Base-by-base conservation (phyloP, 2,329 filamentous ascomycete genomes). In the Stachybotrys echinatus region DNA sequence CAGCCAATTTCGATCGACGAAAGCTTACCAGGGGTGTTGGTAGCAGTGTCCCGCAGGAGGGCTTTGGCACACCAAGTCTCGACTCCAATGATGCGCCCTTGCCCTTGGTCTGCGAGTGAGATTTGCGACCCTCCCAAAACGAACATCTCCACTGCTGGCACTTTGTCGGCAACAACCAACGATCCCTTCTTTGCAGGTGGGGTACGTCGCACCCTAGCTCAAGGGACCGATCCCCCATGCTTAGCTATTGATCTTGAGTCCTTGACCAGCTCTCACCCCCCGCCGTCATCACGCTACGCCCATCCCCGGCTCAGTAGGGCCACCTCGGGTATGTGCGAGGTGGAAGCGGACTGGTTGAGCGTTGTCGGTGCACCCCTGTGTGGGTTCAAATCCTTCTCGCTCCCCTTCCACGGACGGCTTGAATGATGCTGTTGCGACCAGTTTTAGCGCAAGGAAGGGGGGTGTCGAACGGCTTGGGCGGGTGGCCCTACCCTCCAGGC, bases 51-150 rank as follows among this genome's bases (percentile, higher is more conserved):
- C 5, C 3, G n/a, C 14, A 18, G 19, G 22, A 21, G n/a, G 38
- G 44, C 27, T 19, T 45, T 34, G 42, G 42, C 4, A 23, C 19
- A 38, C n/a, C 37, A 18, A 46, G 27, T 46, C 44, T 46, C 44
- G 44, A 46, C 44, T 45, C n/a, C 42, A 31, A 27, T 21, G 44
- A 46, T 46, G 27, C 44, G 37, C 27, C 44, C 44, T 23, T 40
- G 12, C 10, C 44, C 27, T 12, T 34, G 27, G 27, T 14, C 27
- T 34, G 27, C 23, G 23, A 37, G 23, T 37, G 44, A 46, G 44
- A 46, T 46, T 34, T 46, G 44, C 44, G 23, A 37, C 42, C 44
- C 27, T 27, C 44, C n/a, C 14, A 10, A 46, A 34, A 31, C 44
- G 17, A 20, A 21, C 42, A 45, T 27, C 44, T 20, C 44, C 44